These are phyloP conservation scores for Linnemannia schmuckeri DNA, from an alignment of 192 early-diverging fungal species.

Conservation along the genomic window DNA sequence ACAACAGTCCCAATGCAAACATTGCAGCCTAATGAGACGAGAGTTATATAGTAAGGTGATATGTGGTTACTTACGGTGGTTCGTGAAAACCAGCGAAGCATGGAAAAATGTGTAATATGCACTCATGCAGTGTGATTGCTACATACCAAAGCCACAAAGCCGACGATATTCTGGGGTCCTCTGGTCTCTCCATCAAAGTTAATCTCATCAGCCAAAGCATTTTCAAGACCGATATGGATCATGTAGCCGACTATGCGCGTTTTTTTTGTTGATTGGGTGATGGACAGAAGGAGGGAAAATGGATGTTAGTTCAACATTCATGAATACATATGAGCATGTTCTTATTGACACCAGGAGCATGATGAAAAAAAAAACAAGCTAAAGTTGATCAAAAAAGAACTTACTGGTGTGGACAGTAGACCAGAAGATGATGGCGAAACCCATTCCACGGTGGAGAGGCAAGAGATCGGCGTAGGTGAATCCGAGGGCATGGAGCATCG, in stretches of 20 bases:
- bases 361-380: not conserved
- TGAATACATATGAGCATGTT: conserved; percentile 15
- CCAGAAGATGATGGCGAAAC: conserved; percentile 14
- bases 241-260: conserved; percentile 18
- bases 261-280: not conserved
- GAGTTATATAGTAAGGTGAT: not conserved
- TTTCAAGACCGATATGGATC: conserved; percentile 23
- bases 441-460: conserved; percentile 19
- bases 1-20: not conserved
- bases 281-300: not conserved
- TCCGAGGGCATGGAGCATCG: conserved; percentile 18
- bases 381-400: not conserved
- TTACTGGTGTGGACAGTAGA: not conserved
- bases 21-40: not conserved
- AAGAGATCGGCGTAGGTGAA: conserved; percentile 26
- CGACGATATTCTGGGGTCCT: conserved; percentile 48
- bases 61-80: not conserved
- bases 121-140: not conserved
- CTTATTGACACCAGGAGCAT: no score
- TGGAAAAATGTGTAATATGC: not conserved
- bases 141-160: conserved; percentile 15
- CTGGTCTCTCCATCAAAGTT: conserved; percentile 52
- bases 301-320: conserved; percentile 39
- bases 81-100: not conserved
- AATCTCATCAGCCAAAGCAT: conserved; percentile 23